Evolutionary conservation across 148 eudicot genomes (phyloP), one percentile per base, ranked within the genome.

Genomic region (Fagopyrum homotropicum): DNA sequence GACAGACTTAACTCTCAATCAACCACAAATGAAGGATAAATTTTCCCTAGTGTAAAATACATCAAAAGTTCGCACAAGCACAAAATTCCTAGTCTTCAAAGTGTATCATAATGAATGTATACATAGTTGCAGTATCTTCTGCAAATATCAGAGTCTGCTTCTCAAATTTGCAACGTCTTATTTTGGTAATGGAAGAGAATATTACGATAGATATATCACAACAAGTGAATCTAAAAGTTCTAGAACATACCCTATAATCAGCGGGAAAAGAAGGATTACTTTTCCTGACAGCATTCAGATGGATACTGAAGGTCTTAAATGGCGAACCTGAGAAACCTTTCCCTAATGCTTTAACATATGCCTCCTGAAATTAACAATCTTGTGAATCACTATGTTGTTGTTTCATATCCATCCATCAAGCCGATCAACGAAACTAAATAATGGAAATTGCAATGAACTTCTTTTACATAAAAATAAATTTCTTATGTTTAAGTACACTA

Each of bases 301-400:
- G 81, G 66, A 94, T 88, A 48, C 89, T 84, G 82, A 94, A 94
- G 70, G 91, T 88, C 30, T 81, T 90, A 76, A 94, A 94, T 51
- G 96, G 98, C 79, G 93, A 82, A 81, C 86, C 93, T 15, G 98
- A 91, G 75, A 94, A 89, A 48, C 98, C 98, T 76, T 76, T 88
- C 55, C 98, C 98, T 52, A 91, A 75, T 55, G 98, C 98, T 86
- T 94, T 94, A 54, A 94, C 98, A 81, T 91, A 94, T 1, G 98
- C 93, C 82, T 94, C 98, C 97, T 94, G 85, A 40, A 79, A 79
- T 59, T 57, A 7, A 45, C 9, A 63, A 16, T 46, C 46, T 17
- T 2, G 73, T 15, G 52, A 60, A 51, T 17, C 30, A 47, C 10
- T 17, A 64, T 49, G 52, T 12, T 10, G 52, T 7, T 10, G 22